These are phyloP conservation scores for Mortierella sp. DNA, from an alignment of 371 early-diverging fungal genomes.

Conservation along the genomic window DNA sequence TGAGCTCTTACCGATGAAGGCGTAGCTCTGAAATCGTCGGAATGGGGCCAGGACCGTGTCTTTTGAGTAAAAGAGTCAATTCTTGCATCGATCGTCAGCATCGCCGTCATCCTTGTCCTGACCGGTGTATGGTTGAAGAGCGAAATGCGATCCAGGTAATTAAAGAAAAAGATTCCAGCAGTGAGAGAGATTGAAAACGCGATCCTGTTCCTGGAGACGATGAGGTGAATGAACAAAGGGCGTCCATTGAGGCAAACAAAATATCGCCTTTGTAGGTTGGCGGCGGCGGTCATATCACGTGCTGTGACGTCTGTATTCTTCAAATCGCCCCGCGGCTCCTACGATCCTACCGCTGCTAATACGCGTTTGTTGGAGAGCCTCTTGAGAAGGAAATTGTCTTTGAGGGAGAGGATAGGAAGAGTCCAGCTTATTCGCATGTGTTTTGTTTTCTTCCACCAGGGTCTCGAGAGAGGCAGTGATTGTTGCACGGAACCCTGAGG, in stretches of 20 bases:
- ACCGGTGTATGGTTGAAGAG: neutral
- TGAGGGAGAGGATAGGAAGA: too few species aligned
- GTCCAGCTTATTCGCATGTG: too few species aligned
- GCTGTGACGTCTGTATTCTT: conserved; percentile 3
- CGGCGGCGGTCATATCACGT: neutral
- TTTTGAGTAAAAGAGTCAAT: conserved; percentile 35
- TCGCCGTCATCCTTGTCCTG: conserved; percentile 27
- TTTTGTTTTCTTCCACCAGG: too few species aligned
- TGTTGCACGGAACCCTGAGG: too few species aligned
- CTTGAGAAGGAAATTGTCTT: too few species aligned
- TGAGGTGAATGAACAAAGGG: neutral
- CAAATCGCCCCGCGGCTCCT: too few species aligned
- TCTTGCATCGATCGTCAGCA: conserved; percentile 41
- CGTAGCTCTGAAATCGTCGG: conserved; percentile 26
- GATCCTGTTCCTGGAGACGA: neutral
- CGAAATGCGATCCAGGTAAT: neutral
- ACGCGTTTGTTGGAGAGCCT: too few species aligned
- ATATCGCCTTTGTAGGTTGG: neutral
- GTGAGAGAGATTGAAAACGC: neutral
- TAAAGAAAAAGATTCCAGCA: neutral
- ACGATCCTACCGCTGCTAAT: too few species aligned
- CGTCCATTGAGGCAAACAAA: neutral
- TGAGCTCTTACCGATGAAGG: conserved; percentile 30
- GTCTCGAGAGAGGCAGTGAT: too few species aligned
- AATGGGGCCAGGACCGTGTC: conserved; percentile 47